Percentiles rank a stretch among this genome's conserved stretches.
phyloP scores from a whole-genome alignment of 78 protist genomes.

The Trichosphaerium sp. region DNA sequence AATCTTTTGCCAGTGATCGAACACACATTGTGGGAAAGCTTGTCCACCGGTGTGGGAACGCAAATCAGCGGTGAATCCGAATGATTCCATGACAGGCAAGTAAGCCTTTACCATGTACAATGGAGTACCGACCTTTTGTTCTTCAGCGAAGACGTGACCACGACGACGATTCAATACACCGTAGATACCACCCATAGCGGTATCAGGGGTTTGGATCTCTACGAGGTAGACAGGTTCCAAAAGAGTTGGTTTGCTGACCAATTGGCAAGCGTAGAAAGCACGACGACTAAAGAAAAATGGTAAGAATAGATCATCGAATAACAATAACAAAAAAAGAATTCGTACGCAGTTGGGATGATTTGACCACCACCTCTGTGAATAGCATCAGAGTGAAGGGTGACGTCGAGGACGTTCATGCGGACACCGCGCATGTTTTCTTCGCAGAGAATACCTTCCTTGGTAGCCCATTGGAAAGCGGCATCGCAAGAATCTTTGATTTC shows the following conservation, averaged over 20 bases:
- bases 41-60: slow-evolving; percentile 95
- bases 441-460: slow-evolving; percentile 91
- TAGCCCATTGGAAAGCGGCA: slow-evolving; percentile 91
- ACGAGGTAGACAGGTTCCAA: slow-evolving; percentile 92
- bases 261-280: slow-evolving; percentile 64
- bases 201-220: slow-evolving; percentile 81
- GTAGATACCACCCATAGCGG: slow-evolving; percentile 89
- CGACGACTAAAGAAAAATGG: slow-evolving; percentile 89
- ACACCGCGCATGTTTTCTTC: slow-evolving; percentile 95
- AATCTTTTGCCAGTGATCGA: slow-evolving; percentile 90
- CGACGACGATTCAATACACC: slow-evolving; percentile 76
- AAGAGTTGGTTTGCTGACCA: slow-evolving; percentile 79
- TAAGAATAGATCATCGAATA: too few relatives aligned
- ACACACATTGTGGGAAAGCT: slow-evolving; percentile 98
- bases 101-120: slow-evolving; percentile 79
- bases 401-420: slow-evolving; percentile 84
- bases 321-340: too few relatives aligned
- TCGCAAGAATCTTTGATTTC: slow-evolving; percentile 94
- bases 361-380: slow-evolving; percentile 97
- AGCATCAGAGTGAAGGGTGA: slow-evolving; percentile 95
- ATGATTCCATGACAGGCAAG: slow-evolving; percentile 98
- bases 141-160: slow-evolving; percentile 86
- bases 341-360: slow-evolving; percentile 80
- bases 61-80: slow-evolving; percentile 97
- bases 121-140: slow-evolving; percentile 78